A percentile compares a stretch with the other conserved stretches of the same genome.
phyloP scores from a whole-genome alignment of 805 yeast species.

The Candida methanosorbosa region DNA sequence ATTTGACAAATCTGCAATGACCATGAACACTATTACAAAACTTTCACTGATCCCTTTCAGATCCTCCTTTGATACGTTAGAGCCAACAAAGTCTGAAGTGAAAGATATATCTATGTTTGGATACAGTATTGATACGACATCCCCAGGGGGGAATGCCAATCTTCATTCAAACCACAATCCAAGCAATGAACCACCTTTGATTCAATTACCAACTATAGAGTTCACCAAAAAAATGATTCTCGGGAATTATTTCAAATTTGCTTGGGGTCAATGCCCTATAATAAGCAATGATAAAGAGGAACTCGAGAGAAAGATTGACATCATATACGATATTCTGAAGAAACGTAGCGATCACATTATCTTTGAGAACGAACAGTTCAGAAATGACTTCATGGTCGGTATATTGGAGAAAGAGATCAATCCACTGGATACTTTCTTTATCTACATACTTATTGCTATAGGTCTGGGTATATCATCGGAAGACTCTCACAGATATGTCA shows the following conservation, averaged over 20 bases:
- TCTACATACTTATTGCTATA: constrained; percentile 9
- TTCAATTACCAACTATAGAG: constrained; percentile 2
- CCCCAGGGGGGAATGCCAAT: background rate
- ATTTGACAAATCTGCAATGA: background rate
- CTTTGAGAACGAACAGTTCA: background rate
- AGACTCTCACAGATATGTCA: background rate
- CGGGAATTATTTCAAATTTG: constrained; percentile 7
- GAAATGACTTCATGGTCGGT: background rate
- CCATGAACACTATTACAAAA: background rate
- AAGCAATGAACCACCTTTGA: too few relatives aligned
- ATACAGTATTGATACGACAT: background rate
- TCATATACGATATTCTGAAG: background rate
- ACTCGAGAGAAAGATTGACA: background rate
- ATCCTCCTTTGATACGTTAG: background rate
- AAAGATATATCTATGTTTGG: constrained; percentile 9
- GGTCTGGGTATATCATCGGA: constrained; percentile 6
- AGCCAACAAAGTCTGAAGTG: background rate
- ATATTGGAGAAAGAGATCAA: constrained; percentile 1
- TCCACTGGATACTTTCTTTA: constrained; percentile 7
- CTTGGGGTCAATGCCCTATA: constrained; percentile 13
- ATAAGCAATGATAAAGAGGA: background rate
- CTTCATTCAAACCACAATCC: background rate
- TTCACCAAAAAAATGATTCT: background rate
- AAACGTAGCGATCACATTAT: background rate
- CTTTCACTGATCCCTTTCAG: background rate